Percentiles rank a stretch among this genome's conserved stretches.
These are phyloP conservation scores for Neurospora sp. DNA, from an alignment of 495 filamentous ascomycete genomes.

Conservation along the genomic window DNA sequence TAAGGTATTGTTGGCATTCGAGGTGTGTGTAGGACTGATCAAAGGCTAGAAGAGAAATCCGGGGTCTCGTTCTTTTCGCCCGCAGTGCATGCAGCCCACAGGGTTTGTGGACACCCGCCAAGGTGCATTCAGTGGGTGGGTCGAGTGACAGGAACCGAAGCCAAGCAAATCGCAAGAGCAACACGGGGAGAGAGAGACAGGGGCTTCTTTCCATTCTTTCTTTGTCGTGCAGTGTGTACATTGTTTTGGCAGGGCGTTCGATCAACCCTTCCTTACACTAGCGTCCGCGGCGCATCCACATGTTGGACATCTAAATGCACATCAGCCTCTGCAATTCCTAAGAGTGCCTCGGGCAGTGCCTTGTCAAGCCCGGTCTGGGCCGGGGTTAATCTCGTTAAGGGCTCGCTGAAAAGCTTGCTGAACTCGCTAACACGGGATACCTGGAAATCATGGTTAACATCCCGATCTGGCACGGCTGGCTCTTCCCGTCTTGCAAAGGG, in stretches of 20 bases:
- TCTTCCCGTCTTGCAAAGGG: not conserved
- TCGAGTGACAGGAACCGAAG: not conserved
- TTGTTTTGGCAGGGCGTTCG: not conserved
- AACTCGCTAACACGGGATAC: not conserved
- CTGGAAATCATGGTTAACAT: not conserved
- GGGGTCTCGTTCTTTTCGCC: not conserved
- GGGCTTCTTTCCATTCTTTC: not conserved
- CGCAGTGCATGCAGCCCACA: not conserved
- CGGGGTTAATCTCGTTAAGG: not conserved
- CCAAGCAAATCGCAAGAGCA: not conserved
- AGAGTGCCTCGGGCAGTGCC: not conserved
- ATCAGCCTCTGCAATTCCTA: not conserved
- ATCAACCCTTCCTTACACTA: not conserved
- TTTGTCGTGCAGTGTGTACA: not conserved
- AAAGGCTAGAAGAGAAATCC: not conserved
- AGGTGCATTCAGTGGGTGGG: not conserved
- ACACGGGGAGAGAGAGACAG: not conserved
- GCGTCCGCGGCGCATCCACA: not conserved
- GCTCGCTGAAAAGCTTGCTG: not conserved
- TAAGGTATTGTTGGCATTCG: not conserved
- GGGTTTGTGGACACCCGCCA: not conserved
- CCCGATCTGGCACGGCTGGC: not conserved
- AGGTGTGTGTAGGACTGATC: not conserved
- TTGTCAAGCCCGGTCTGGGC: not conserved
- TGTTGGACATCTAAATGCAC: not conserved